Conservation (phyloP, 108 stramenopile genomes). For the Nitzschia palea region DNA sequence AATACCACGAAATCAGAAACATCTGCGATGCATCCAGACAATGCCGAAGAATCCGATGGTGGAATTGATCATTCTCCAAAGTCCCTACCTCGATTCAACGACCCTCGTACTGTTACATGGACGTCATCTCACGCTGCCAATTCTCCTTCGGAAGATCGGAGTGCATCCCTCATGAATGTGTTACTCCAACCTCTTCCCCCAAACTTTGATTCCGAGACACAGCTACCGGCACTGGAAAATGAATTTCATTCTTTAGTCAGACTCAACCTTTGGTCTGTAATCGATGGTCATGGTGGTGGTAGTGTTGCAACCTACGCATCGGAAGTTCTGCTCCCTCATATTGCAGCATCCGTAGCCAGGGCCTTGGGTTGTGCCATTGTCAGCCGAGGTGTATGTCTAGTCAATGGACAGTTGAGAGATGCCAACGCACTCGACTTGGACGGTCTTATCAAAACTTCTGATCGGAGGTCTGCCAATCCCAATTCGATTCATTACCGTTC, state of each 20-base stretch:
- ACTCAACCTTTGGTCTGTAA: constrained; percentile 77
- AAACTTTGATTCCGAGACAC: constrained; percentile 45
- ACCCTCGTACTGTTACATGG: constrained; percentile 72
- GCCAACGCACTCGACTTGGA: constrained; percentile 81
- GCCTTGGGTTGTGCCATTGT: constrained; percentile 76
- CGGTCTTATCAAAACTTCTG: constrained; percentile 67
- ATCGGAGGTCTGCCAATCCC: constrained; percentile 49
- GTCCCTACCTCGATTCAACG: constrained; percentile 62
- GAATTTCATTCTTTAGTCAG: constrained; percentile 59
- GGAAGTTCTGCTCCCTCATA: constrained; percentile 71
- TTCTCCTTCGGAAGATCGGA: constrained; percentile 78
- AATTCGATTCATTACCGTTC: constrained; percentile 80
- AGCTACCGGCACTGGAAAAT: constrained; percentile 24
- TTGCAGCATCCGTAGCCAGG: constrained; percentile 66
- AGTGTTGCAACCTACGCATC: constrained; percentile 81
- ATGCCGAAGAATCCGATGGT: constrained; percentile 3
- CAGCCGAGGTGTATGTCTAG: constrained; percentile 70
- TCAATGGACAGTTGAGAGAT: constrained; percentile 82
- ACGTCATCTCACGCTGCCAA: constrained; percentile 82
- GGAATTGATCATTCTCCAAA: constrained; percentile 41
- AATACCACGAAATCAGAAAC: constrained; percentile 9
- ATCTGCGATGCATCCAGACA: constrained; percentile 1
- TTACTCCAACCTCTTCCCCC: constrained; percentile 46
- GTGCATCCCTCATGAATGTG: constrained; percentile 73
- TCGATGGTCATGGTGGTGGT: constrained; percentile 88